Conservation (phyloP, 176 grass and related monocot genomes). For the Carex parvula region DNA sequence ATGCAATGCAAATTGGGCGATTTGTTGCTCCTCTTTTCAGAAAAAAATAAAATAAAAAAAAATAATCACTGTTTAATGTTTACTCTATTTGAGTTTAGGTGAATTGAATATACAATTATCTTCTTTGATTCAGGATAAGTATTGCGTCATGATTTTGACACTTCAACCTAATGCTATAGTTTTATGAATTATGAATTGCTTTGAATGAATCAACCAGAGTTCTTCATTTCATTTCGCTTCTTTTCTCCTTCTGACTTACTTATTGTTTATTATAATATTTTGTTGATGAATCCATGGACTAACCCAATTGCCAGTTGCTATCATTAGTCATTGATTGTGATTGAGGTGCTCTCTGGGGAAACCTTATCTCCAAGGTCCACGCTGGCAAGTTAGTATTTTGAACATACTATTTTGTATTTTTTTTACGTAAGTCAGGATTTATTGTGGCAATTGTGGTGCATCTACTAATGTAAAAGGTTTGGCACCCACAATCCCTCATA, state of each 20-base stretch:
- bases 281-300: neutral
- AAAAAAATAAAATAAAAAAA: neutral
- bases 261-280: neutral
- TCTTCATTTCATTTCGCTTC: neutral
- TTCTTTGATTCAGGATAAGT: neutral
- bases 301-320: neutral
- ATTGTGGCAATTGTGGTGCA: neutral
- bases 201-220: neutral
- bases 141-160: neutral
- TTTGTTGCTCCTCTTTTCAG: neutral
- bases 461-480: neutral
- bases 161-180: neutral
- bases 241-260: neutral
- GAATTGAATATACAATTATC: neutral
- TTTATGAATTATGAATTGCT: neutral
- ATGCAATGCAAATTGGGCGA: neutral
- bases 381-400: neutral
- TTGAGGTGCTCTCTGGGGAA: slow-evolving; percentile 12
- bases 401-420: neutral
- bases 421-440: neutral
- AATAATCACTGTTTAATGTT: neutral
- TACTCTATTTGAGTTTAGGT: neutral
- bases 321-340: neutral
- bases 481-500: too few species aligned
- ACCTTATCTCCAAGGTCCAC: neutral